Conservation (phyloP, 192 early-diverging fungal genomes). For the Linnemannia hyalina region DNA sequence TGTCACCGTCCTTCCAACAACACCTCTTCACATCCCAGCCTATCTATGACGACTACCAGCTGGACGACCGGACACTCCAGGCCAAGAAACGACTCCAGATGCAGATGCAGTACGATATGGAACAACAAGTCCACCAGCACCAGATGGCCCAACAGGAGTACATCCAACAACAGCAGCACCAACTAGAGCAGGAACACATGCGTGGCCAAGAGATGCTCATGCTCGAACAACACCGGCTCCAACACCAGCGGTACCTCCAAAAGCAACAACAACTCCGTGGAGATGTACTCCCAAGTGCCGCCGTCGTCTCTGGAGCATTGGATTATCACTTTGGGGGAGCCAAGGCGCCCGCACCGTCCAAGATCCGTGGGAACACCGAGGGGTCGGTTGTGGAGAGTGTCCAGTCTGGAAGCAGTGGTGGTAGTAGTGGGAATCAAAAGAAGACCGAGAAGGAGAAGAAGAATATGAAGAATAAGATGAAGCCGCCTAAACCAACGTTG, state of each 20-base stretch:
- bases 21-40: not conserved
- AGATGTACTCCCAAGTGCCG: not conserved
- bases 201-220: slow-evolving; percentile 21
- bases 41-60: slow-evolving; percentile 2
- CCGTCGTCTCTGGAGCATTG: not conserved
- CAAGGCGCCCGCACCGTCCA: slow-evolving; percentile 4
- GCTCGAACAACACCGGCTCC: slow-evolving; percentile 19
- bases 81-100: not conserved
- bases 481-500: slow-evolving; percentile 16
- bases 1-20: slow-evolving; percentile 23
- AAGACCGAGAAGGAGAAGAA: slow-evolving; percentile 15
- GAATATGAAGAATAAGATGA: slow-evolving; percentile 14
- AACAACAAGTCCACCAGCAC: slow-evolving; percentile 6
- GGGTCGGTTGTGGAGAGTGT: not conserved
- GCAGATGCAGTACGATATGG: not conserved
- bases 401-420: not conserved
- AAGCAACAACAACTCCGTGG: slow-evolving; percentile 13
- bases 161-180: slow-evolving; percentile 14
- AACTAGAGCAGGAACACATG: slow-evolving; percentile 11
- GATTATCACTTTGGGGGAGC: slow-evolving; percentile 10
- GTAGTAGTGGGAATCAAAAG: not conserved
- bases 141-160: slow-evolving; percentile 16
- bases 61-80: not conserved
- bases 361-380: not conserved
- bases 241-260: slow-evolving; percentile 12